These are phyloP conservation scores for Punctularia strigosozonata DNA, from an alignment of 768 basidiomycete genomes.

Conservation along the genomic window DNA sequence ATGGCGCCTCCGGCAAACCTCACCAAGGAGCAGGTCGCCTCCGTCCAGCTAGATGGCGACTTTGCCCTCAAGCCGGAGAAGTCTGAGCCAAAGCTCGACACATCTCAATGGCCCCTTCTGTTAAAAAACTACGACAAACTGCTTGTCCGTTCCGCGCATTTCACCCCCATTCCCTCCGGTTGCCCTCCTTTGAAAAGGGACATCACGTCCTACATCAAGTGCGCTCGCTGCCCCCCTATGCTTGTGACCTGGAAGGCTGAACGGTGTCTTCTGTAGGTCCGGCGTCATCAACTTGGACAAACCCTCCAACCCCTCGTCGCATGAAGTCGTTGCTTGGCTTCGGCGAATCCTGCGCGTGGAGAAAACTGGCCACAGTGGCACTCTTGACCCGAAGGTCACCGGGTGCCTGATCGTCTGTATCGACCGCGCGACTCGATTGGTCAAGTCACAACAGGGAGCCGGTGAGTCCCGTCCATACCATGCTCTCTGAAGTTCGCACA, in stretches of 20 bases:
- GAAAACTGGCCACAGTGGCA: conserved; percentile 98
- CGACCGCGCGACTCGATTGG: conserved; percentile 93
- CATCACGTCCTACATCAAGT: conserved; percentile 86
- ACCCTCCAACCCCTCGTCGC: conserved; percentile 96
- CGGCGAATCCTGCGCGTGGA: conserved; percentile 93
- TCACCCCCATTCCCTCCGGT: conserved; percentile 93
- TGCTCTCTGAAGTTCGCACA: neutral
- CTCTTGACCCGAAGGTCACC: conserved; percentile 97
- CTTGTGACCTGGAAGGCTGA: no score
- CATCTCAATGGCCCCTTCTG: conserved; percentile 94
- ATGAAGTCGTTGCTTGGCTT: conserved; percentile 99
- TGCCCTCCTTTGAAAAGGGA: conserved; percentile 94
- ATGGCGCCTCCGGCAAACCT: conserved; percentile 37
- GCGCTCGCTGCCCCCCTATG: conserved; percentile 14
- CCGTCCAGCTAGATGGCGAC: conserved; percentile 64
- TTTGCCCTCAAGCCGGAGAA: conserved; percentile 76
- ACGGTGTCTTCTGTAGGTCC: conserved; percentile 52
- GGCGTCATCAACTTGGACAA: conserved; percentile 99
- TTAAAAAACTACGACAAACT: conserved; percentile 99
- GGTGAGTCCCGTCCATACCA: conserved; percentile 33
- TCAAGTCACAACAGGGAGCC: conserved; percentile 98
- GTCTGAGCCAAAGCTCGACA: conserved; percentile 69
- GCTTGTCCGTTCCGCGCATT: conserved; percentile 89
- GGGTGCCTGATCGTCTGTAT: conserved; percentile 99
- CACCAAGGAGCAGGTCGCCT: conserved; percentile 57